Evolutionary conservation across 192 early-diverging fungal species (phyloP).

Genomic region (Geranomyces variabilis): DNA sequence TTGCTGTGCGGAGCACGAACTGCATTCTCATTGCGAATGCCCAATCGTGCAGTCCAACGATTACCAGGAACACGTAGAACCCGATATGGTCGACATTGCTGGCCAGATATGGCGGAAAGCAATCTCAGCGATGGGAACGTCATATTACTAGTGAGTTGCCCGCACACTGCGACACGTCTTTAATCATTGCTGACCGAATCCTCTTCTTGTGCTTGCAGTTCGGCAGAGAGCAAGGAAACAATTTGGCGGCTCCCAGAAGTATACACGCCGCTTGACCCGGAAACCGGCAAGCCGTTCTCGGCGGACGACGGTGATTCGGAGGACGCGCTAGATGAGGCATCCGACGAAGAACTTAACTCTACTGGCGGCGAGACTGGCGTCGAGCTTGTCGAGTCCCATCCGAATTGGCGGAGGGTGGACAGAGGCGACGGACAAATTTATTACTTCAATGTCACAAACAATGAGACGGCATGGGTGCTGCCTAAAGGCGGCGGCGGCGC

Average conservation of each 20-base stretch:
- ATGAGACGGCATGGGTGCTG: slow-evolving; percentile 46
- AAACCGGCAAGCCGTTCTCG: slow-evolving; percentile 30
- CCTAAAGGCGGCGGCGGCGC: slow-evolving; percentile 5
- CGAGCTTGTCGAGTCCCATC: slow-evolving; percentile 42
- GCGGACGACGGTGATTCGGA: slow-evolving; percentile 18
- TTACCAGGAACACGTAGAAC: slow-evolving; percentile 27
- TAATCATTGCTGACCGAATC: not conserved
- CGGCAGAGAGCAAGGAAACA: slow-evolving; percentile 42
- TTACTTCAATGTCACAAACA: slow-evolving; percentile 48
- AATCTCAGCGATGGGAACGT: slow-evolving; percentile 45
- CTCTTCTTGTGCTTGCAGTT: slow-evolving; percentile 27
- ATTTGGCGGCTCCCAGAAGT: slow-evolving; percentile 54
- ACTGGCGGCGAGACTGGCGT: slow-evolving; percentile 29
- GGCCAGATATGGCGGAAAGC: slow-evolving; percentile 51
- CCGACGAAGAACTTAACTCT: not conserved
- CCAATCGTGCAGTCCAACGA: no score
- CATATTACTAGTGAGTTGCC: slow-evolving; percentile 55
- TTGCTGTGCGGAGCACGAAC: no score
- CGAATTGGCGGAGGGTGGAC: slow-evolving; percentile 54
- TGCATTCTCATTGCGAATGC: no score
- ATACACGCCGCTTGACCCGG: slow-evolving; percentile 39
- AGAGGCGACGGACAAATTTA: slow-evolving; percentile 40
- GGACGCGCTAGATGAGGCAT: slow-evolving; percentile 13
- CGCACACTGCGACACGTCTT: not conserved
- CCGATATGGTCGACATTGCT: slow-evolving; percentile 54